Evolutionary conservation across 2,329 filamentous ascomycete species (phyloP), one percentile per base, ranked within the genome.

Genomic region (Aspergillus novofumigatus): DNA sequence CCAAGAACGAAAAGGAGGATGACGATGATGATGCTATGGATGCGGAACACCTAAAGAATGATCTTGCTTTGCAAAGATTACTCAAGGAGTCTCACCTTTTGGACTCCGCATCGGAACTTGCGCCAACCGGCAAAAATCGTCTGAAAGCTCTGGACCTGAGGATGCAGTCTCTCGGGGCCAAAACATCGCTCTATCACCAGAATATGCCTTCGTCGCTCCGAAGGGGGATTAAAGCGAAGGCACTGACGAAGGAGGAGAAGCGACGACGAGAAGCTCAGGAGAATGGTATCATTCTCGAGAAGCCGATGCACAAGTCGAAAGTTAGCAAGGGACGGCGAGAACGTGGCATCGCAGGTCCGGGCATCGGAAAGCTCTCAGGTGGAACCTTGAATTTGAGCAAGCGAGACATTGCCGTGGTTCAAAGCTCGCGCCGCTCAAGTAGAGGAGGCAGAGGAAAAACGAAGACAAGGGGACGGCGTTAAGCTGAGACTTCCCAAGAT

Each of bases 21-120:
- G 71, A 79, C 29, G 75, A 81, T 58, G 76, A 81, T 60, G 77
- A 88, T 68, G 82, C 82, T 52, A 81, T 81, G 20, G 86, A 88
- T 69, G 73, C 79, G 25, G 73, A 78, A 10, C 89, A 96, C 60
- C 82, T 97, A 20, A 92, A 92, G 72, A 92, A 97, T 73, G 94
- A 97, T 73, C 86, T 96, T 54, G 92, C 91, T 42, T 86, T 99
- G 14, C 93, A 97, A 73, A 88, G 92, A 49, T 86, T 99, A 44
- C 85, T 99, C 57, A 83, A 88, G 65, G 94, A 99, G 80, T 97
- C 92, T 0, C 92, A 96, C 75, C 87, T 97, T 59, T 86, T 97
- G 56, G 83, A 86, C 50, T 78, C 83, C 0, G 79, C 81, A 14
- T 77, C 79, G 28, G 78, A 81, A 55, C 78, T 81, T 3, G 80